Evolutionary conservation across 352 stramenopile genomes (phyloP).

Genomic region (Globisporangium rhizosaccharum): DNA sequence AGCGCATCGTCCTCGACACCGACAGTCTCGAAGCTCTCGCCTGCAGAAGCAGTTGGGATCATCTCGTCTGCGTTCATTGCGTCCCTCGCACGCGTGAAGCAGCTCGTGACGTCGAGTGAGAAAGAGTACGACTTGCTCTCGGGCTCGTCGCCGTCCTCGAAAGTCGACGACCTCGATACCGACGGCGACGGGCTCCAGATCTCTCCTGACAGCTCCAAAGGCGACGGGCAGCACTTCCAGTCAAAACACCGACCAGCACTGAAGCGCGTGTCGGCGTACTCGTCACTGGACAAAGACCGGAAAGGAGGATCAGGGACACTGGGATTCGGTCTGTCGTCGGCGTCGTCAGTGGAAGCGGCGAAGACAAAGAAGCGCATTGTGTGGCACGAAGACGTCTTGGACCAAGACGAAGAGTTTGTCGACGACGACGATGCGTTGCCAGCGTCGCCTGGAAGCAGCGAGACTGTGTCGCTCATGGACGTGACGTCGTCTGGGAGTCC

Average conservation of each 20-base stretch:
- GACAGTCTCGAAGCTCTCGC: conserved; percentile 35
- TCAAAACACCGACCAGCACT: conserved; percentile 47
- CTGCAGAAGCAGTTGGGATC: conserved; percentile 51
- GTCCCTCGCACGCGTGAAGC: conserved; percentile 57
- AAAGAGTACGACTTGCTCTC: conserved; percentile 76
- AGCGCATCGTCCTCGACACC: conserved; percentile 6
- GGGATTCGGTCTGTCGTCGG: no score
- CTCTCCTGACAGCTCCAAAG: conserved; percentile 55
- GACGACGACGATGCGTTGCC: conserved; percentile 21
- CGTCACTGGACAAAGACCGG: conserved; percentile 35
- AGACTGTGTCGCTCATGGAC: conserved; percentile 56
- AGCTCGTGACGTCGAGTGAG: conserved; percentile 46
- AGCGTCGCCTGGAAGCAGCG: conserved; percentile 12
- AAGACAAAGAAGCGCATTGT: conserved; percentile 43
- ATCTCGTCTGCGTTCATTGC: conserved; percentile 55
- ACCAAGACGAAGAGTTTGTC: conserved; percentile 67
- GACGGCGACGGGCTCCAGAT: conserved; percentile 82
- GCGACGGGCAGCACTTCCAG: conserved; percentile 57
- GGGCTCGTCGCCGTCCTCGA: conserved; percentile 34
- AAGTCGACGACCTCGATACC: conserved; percentile 69
- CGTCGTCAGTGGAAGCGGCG: neutral
- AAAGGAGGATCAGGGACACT: conserved; percentile 5
- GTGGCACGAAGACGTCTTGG: conserved; percentile 77
- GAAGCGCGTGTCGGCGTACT: conserved; percentile 79
- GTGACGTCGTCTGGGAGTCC: conserved; percentile 15